Evolutionary conservation across 169 alveolate species (phyloP).

Genomic region (Eimeria acervulina): DNA sequence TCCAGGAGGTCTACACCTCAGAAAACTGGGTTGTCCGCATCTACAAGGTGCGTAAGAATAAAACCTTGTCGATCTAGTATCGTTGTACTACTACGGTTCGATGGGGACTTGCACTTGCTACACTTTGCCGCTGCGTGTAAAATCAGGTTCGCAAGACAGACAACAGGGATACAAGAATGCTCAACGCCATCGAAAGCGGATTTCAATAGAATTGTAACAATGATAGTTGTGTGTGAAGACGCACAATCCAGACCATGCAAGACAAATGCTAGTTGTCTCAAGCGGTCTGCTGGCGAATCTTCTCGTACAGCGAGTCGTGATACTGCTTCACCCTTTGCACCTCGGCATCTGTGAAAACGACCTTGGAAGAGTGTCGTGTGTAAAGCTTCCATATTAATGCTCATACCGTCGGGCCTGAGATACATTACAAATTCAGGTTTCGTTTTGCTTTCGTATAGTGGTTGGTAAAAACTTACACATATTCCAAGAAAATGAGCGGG

Average conservation of each 20-base stretch:
- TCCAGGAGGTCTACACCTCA: constrained; percentile 98
- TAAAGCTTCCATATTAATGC: not conserved
- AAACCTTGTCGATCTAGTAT: not conserved
- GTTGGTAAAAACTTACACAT: constrained; percentile 82
- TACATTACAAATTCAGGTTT: not conserved
- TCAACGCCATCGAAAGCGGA: constrained; percentile 74
- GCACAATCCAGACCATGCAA: constrained; percentile 45
- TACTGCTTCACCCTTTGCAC: constrained; percentile 72
- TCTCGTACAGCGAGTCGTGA: constrained; percentile 77
- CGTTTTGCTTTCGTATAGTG: not conserved
- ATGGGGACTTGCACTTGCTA: not conserved
- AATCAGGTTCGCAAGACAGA: constrained; percentile 67
- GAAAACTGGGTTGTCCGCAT: constrained; percentile 98
- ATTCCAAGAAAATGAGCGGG: constrained; percentile 89
- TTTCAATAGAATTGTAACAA: not conserved
- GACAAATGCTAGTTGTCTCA: constrained; percentile 34
- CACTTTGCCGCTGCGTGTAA: constrained; percentile 31
- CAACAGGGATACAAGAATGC: constrained; percentile 54
- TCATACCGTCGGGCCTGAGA: constrained; percentile 82
- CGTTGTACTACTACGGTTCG: not conserved
- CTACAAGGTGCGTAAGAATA: constrained; percentile 90
- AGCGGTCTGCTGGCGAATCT: constrained; percentile 78
- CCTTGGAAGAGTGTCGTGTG: no score
- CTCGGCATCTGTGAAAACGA: constrained; percentile 72
- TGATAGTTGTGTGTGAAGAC: not conserved